A percentile compares a stretch with the other conserved stretches of the same genome.
Conservation (phyloP, 2,329 filamentous ascomycete species). For the Xylariaceae sp. region DNA sequence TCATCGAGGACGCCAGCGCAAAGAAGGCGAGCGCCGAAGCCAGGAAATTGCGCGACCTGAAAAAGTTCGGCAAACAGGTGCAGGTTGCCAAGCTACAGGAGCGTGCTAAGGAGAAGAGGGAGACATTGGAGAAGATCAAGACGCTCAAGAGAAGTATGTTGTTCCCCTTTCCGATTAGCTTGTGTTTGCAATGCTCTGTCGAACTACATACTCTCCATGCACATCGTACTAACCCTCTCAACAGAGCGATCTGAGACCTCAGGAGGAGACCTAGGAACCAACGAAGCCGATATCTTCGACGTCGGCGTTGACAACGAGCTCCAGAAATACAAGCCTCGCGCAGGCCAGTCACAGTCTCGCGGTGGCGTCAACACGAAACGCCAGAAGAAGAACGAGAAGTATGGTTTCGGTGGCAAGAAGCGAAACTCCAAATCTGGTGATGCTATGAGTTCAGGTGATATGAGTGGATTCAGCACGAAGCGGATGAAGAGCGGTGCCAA, state of each 20-base stretch:
- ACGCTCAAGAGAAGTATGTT: constrained; percentile 88
- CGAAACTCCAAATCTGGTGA: constrained; percentile 86
- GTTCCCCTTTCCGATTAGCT: neutral
- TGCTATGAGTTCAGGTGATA: constrained; percentile 75
- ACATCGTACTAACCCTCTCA: constrained; percentile 20
- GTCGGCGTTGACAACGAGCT: constrained; percentile 74
- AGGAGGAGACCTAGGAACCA: constrained; percentile 58
- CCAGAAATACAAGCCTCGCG: constrained; percentile 45
- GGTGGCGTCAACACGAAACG: constrained; percentile 66
- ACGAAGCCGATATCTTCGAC: constrained; percentile 88
- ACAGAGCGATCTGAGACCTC: constrained; percentile 77
- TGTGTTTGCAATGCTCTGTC: neutral
- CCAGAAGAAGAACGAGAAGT: constrained; percentile 92
- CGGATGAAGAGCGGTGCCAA: constrained; percentile 69
- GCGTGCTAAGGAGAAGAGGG: constrained; percentile 85
- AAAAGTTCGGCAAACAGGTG: constrained; percentile 99
- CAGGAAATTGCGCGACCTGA: constrained; percentile 86
- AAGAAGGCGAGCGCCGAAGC: constrained; percentile 94
- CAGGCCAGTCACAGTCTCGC: constrained; percentile 38
- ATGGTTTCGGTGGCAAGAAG: constrained; percentile 96
- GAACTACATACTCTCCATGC: constrained; percentile 1
- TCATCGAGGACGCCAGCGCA: constrained; percentile 84
- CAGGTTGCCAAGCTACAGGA: constrained; percentile 96
- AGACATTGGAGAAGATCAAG: constrained; percentile 94
- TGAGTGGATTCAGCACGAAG: constrained; percentile 75